These are phyloP conservation scores for Coemansia sp. DNA, from an alignment of 192 early-diverging fungal genomes.

Conservation along the genomic window DNA sequence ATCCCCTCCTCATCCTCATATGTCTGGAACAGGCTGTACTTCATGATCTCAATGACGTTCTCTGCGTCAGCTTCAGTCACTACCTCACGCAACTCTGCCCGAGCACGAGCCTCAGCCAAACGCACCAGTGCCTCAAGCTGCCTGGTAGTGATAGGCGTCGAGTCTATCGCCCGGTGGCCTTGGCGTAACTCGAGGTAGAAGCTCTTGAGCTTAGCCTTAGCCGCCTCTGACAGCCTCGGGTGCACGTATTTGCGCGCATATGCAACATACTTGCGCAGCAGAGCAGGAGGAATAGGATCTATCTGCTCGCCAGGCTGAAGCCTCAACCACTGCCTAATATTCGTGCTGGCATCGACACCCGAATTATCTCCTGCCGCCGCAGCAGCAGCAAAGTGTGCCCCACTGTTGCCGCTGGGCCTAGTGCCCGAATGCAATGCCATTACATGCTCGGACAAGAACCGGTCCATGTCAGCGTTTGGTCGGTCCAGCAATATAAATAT, in stretches of 20 bases:
- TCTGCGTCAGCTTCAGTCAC: conserved; percentile 72
- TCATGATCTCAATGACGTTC: conserved; percentile 82
- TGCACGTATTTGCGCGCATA: conserved; percentile 82
- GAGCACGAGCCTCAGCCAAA: conserved; percentile 76
- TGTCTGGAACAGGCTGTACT: conserved; percentile 63
- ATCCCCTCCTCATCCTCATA: conserved; percentile 61
- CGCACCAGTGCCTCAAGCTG: conserved; percentile 83
- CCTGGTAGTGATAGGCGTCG: conserved; percentile 78
- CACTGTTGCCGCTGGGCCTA: background rate
- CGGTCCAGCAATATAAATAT: conserved; percentile 82
- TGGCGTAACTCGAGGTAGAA: conserved; percentile 73
- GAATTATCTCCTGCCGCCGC: background rate
- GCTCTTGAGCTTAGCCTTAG: conserved; percentile 63
- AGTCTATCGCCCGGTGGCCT: conserved; percentile 65
- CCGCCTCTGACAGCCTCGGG: conserved; percentile 66
- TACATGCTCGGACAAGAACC: conserved; percentile 78
- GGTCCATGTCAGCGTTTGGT: conserved; percentile 80
- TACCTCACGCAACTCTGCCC: conserved; percentile 73
- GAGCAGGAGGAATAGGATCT: conserved; percentile 62
- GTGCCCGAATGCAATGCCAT: conserved; percentile 69
- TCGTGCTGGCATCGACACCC: background rate
- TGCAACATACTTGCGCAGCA: conserved; percentile 84
- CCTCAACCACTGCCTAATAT: conserved; percentile 38
- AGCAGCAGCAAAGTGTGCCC: background rate
- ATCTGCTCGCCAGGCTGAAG: conserved; percentile 61